phyloP scores from a whole-genome alignment of 164 flowering plant genomes.

The Liriodendron chinense region DNA sequence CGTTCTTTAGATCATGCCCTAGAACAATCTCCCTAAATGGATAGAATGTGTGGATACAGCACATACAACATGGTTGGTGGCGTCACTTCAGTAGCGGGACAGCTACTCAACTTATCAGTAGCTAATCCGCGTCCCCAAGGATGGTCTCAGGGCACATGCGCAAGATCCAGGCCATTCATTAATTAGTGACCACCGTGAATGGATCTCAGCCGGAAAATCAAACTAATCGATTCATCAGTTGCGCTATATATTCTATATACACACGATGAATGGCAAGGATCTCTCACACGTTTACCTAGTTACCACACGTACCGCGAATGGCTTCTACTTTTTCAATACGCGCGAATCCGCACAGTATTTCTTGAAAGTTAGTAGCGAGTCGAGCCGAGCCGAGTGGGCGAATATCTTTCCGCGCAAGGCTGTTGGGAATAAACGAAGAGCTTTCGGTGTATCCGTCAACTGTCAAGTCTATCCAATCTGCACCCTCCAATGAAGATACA shows the following conservation, averaged over 20 bases:
- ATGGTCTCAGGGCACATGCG: too few species aligned
- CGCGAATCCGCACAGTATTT: neutral
- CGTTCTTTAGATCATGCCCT: too few species aligned
- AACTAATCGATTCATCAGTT: neutral
- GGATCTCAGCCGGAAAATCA: too few species aligned
- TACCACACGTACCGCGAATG: neutral
- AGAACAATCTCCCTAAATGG: too few species aligned
- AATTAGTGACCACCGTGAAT: too few species aligned
- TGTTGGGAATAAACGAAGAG: slow-evolving; percentile 5
- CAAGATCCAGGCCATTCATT: too few species aligned
- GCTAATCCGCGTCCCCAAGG: too few species aligned
- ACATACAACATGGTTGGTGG: too few species aligned
- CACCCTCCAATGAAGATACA: neutral
- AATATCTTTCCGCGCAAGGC: neutral
- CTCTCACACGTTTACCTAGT: neutral
- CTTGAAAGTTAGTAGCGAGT: neutral
- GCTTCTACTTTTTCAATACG: neutral
- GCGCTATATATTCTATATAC: neutral
- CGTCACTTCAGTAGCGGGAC: too few species aligned
- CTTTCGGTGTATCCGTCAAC: slow-evolving; percentile 11
- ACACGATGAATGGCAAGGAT: neutral
- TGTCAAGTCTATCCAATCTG: slow-evolving; percentile 1
- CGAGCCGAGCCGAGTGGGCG: neutral
- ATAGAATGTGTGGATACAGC: too few species aligned
- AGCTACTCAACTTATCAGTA: too few species aligned